phyloP scores from a whole-genome alignment of 768 basidiomycete genomes.

The Amanita rubescens region DNA sequence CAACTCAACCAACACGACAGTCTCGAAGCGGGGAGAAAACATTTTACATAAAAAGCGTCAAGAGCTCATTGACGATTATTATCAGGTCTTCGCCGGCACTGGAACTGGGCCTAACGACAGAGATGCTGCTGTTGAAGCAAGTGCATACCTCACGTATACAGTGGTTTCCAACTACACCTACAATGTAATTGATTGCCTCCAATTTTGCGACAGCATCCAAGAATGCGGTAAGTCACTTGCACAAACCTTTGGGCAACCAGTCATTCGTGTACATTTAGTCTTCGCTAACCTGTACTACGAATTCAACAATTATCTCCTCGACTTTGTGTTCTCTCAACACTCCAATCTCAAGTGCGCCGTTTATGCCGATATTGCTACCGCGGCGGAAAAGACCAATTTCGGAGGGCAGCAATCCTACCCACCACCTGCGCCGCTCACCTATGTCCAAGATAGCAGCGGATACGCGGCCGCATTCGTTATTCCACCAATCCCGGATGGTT shows the following conservation, averaged over 20 bases:
- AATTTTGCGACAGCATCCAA: conserved; percentile 29
- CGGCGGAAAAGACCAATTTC: conserved; percentile 36
- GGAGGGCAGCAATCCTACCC: conserved; percentile 36
- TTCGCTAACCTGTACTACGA: conserved; percentile 46
- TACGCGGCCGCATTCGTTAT: conserved; percentile 31
- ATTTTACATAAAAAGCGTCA: background rate
- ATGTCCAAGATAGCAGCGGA: conserved; percentile 37
- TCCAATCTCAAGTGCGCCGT: conserved; percentile 44
- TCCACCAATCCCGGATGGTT: conserved; percentile 34
- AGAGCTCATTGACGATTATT: background rate
- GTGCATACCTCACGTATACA: conserved; percentile 41
- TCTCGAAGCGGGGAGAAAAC: background rate
- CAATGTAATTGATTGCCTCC: conserved; percentile 34
- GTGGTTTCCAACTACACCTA: conserved; percentile 39
- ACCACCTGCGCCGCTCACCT: conserved; percentile 28
- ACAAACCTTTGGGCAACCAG: background rate
- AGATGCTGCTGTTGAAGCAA: conserved; percentile 40
- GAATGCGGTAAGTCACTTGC: conserved; percentile 31
- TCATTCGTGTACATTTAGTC: conserved; percentile 19
- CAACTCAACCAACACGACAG: background rate
- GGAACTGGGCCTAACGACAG: conserved; percentile 27
- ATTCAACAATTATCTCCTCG: conserved; percentile 35
- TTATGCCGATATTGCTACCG: conserved; percentile 36
- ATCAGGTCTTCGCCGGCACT: conserved; percentile 31
- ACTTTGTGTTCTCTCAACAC: conserved; percentile 27